Percentiles rank a stretch among this genome's conserved stretches.
phyloP scores from a whole-genome alignment of 768 basidiomycete species.

The Ramaria sp. region DNA sequence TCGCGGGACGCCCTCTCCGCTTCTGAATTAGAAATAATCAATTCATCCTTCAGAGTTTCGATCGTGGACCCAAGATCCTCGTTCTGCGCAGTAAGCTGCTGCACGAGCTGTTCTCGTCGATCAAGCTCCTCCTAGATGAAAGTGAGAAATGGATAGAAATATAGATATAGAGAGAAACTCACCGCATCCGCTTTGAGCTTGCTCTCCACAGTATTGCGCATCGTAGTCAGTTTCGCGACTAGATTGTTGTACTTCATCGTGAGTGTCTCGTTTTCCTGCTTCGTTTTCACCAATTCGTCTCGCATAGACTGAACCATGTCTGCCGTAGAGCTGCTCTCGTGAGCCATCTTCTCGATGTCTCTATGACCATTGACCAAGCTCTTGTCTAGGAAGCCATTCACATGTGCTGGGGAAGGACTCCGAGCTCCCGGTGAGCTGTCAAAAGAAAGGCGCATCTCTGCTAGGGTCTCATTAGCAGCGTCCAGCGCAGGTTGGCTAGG shows the following conservation, averaged over 20 bases:
- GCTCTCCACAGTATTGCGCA: slow-evolving; percentile 88
- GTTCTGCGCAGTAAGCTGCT: slow-evolving; percentile 66
- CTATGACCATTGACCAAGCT: neutral
- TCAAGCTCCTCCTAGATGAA: slow-evolving; percentile 91
- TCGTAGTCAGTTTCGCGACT: slow-evolving; percentile 79
- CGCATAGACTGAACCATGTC: slow-evolving; percentile 54
- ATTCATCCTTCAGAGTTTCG: slow-evolving; percentile 71
- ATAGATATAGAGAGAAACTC: slow-evolving; percentile 18
- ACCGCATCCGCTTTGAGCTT: slow-evolving; percentile 97
- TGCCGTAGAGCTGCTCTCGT: slow-evolving; percentile 14
- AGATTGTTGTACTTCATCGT: slow-evolving; percentile 79
- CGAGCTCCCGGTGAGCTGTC: slow-evolving; percentile 8
- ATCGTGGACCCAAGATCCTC: slow-evolving; percentile 63
- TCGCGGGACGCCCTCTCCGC: slow-evolving; percentile 59
- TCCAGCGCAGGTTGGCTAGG: slow-evolving; percentile 5
- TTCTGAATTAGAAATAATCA: slow-evolving; percentile 68
- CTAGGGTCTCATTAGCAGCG: slow-evolving; percentile 12
- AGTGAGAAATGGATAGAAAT: slow-evolving; percentile 11
- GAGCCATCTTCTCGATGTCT: neutral
- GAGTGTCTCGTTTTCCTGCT: slow-evolving; percentile 82
- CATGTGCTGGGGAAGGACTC: neutral
- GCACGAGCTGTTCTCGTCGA: slow-evolving; percentile 76
- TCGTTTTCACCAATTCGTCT: slow-evolving; percentile 61
- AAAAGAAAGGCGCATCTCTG: slow-evolving; percentile 11
- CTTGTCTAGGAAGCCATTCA: slow-evolving; percentile 5